These are phyloP conservation scores for Discostella stelligera DNA, from an alignment of 352 stramenopile genomes.

Conservation along the genomic window DNA sequence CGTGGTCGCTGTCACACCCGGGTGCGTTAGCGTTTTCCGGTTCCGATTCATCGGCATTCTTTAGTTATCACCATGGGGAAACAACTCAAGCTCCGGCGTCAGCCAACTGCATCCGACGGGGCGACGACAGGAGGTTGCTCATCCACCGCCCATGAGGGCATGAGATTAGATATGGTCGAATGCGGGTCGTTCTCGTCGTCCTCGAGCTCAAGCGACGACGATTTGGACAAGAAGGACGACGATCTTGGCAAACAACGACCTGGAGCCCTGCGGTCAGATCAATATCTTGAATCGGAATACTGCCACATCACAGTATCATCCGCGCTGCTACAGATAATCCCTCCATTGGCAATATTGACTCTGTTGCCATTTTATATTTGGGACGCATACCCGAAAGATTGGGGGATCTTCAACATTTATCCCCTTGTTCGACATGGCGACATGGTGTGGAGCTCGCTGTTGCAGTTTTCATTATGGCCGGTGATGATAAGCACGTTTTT, in stretches of 20 bases:
- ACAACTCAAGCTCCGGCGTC: slow-evolving; percentile 5
- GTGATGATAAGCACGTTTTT: slow-evolving; percentile 10
- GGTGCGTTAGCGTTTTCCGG: too few relatives aligned
- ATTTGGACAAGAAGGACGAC: slow-evolving; percentile 6
- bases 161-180: background rate
- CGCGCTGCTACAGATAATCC: background rate
- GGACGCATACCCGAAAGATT: slow-evolving; percentile 18
- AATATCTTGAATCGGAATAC: background rate
- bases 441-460: slow-evolving; percentile 21
- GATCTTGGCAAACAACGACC: background rate
- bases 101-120: background rate
- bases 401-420: background rate
- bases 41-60: background rate
- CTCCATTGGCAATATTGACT: slow-evolving; percentile 3
- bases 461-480: slow-evolving; percentile 21
- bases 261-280: background rate
- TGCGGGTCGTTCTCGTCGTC: slow-evolving; percentile 1
- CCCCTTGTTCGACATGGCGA: slow-evolving; percentile 10
- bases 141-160: background rate
- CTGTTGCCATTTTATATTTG: slow-evolving; percentile 10
- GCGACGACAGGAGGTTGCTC: background rate
- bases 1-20: too few relatives aligned
- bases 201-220: slow-evolving; percentile 3
- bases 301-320: background rate
- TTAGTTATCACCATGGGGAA: background rate